phyloP scores from a whole-genome alignment of 768 basidiomycete genomes.

The Lepiota venenata region DNA sequence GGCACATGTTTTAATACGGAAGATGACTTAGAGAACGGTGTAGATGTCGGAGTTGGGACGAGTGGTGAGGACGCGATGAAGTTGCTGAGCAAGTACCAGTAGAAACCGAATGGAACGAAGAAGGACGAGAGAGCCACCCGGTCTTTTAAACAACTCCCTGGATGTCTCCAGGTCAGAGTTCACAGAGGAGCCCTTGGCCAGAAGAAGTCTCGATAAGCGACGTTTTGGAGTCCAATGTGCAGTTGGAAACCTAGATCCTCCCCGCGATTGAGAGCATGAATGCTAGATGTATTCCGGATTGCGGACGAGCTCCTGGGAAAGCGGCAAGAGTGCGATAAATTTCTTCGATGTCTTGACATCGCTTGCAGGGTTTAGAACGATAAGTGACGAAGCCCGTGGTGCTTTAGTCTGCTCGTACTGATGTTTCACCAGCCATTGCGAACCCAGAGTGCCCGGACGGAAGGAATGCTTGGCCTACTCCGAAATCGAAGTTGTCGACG shows the following conservation, averaged over 20 bases:
- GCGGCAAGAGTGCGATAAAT: constrained; percentile 5
- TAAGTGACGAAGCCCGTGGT: not conserved
- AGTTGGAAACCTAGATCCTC: not conserved
- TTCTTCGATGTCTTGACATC: not conserved
- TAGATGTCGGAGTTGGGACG: not conserved
- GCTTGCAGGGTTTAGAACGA: constrained; percentile 2
- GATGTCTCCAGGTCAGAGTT: not conserved
- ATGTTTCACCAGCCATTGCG: too few species aligned
- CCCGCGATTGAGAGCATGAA: not conserved
- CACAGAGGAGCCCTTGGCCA: not conserved
- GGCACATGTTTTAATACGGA: constrained; percentile 33
- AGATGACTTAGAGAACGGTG: not conserved
- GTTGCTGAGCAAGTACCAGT: not conserved
- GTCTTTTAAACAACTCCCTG: not conserved
- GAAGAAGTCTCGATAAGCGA: not conserved
- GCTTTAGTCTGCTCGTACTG: not conserved
- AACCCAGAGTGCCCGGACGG: not conserved
- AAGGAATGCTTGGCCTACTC: too few species aligned
- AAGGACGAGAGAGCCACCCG: not conserved
- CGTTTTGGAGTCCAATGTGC: not conserved
- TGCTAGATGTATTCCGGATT: not conserved
- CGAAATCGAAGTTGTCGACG: too few species aligned
- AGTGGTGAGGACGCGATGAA: not conserved
- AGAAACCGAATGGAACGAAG: not conserved
- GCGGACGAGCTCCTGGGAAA: constrained; percentile 3